Base-by-base conservation (phyloP, 768 basidiomycete species). In the Pilatotrama ljubarskyi region DNA sequence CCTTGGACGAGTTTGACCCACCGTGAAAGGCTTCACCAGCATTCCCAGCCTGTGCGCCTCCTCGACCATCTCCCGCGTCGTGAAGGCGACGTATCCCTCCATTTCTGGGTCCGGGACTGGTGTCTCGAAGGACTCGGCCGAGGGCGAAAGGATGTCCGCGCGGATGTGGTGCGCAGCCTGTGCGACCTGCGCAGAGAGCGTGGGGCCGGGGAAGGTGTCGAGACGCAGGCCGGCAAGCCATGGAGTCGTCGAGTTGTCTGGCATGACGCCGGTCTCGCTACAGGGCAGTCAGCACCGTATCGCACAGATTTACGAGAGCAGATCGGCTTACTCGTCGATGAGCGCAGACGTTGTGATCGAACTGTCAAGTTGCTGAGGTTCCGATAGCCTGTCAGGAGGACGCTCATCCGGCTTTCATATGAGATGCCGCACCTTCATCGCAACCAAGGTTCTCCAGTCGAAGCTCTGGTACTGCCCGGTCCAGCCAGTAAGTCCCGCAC, bases 381-480 rank as follows among this genome's bases (percentile, higher is more conserved):
- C 36, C 38, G 9, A 46, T 35, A 3, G 18, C 5, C 29, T 32
- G 29, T 32, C 29, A 32, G 29, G 10, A 32, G 29, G 9, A 14
- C 20, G 50, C 32, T 24, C 22, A 2, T 26, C 6, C 25, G 6
- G 25, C 10, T 2, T 29, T 35, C 18, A 51, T 14, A 1, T 29
- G 2, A 3, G 2, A 10, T 5, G 14, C 57, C 64, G n/a, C 62
- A 81, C 84, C 80, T 88, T 89, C 87, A 91, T 91, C 22, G 74
- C 79, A 49, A 88, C 70, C 14, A 93, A 70, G 14, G 89, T 86
- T 65, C 90, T 78, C 91, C 91, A 93, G 69, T 91, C 87, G 65
- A 91, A 91, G 66, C 88, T 89, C 75, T 93, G 88, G 64, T 83
- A 90, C 88, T 91, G 64, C 48, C 37, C 24, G 32, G 14, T 54